Percentiles rank a stretch among this genome's conserved stretches.
These are phyloP conservation scores for Candida methanosorbosa DNA, from an alignment of 805 yeast genomes.

Conservation along the genomic window DNA sequence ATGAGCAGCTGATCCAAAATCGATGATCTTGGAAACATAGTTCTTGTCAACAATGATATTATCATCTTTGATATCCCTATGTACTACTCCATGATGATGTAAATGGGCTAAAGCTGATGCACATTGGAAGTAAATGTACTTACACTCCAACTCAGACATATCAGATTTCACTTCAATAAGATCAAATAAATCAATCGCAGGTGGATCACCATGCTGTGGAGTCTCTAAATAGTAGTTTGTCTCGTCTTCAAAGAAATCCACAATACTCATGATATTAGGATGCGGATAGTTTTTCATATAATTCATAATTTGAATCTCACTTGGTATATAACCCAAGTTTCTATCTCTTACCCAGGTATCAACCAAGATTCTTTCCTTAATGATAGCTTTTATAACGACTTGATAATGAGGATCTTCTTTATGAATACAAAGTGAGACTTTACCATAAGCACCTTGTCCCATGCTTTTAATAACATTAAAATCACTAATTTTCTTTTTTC, in stretches of 20 bases:
- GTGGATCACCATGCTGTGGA: constrained; percentile 81
- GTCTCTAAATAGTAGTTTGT: constrained; percentile 86
- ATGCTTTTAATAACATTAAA: constrained; percentile 64
- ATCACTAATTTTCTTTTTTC: constrained; percentile 65
- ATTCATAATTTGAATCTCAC: constrained; percentile 92
- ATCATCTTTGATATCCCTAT: constrained; percentile 93
- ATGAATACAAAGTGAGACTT: constrained; percentile 74
- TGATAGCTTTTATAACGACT: constrained; percentile 80
- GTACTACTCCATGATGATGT: constrained; percentile 82
- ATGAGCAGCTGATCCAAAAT: constrained; percentile 93
- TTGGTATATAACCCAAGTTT: constrained; percentile 83
- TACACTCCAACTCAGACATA: constrained; percentile 74
- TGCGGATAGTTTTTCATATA: constrained; percentile 72
- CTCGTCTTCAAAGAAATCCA: constrained; percentile 91
- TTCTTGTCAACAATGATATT: constrained; percentile 80
- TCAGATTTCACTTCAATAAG: constrained; percentile 77
- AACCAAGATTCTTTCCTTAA: constrained; percentile 85
- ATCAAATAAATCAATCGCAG: constrained; percentile 90
- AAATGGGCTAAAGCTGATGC: constrained; percentile 73
- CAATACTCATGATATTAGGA: constrained; percentile 74
- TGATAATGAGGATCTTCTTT: constrained; percentile 51
- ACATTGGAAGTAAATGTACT: constrained; percentile 69
- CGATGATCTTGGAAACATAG: constrained; percentile 79
- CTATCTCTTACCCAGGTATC: constrained; percentile 98
- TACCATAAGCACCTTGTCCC: constrained; percentile 98